Evolutionary conservation across 768 basidiomycete species (phyloP).

Genomic region (Mycena rebaudengoi): DNA sequence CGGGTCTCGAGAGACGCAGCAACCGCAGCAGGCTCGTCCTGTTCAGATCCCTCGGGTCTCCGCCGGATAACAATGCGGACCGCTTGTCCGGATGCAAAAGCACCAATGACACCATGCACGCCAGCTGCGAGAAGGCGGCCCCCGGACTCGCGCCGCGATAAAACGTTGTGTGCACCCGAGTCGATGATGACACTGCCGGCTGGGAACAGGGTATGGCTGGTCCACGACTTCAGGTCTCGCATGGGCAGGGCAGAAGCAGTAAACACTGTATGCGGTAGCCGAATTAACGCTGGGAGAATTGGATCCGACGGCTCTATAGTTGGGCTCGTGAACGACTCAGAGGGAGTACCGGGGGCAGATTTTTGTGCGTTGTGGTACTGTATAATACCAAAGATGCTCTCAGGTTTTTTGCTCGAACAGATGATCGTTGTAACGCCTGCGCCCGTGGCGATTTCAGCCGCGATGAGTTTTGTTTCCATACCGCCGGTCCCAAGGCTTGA

Average conservation of each 20-base stretch:
- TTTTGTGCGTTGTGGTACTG: conserved; percentile 69
- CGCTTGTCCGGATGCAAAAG: conserved; percentile 94
- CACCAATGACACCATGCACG: conserved; percentile 85
- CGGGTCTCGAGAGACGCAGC: conserved; percentile 53
- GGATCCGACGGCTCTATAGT: conserved; percentile 29
- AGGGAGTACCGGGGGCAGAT: conserved; percentile 45
- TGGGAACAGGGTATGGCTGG: conserved; percentile 91
- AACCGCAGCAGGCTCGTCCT: conserved; percentile 43
- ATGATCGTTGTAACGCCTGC: conserved; percentile 95
- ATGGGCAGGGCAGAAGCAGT: conserved; percentile 74
- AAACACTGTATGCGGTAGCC: conserved; percentile 92
- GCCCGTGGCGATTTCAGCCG: conserved; percentile 95
- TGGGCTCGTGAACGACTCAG: conserved; percentile 33
- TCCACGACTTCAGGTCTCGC: conserved; percentile 94
- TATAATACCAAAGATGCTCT: conserved; percentile 82
- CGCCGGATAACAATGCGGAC: conserved; percentile 79
- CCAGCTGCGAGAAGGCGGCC: conserved; percentile 93
- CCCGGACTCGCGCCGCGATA: conserved; percentile 87
- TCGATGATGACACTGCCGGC: conserved; percentile 92
- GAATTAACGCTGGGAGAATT: conserved; percentile 33
- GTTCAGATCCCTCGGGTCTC: conserved; percentile 32
- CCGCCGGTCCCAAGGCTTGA: conserved; percentile 96
- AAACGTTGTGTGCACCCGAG: conserved; percentile 85
- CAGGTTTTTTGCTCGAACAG: conserved; percentile 81
- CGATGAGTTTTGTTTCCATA: conserved; percentile 99